Evolutionary conservation across 371 early-diverging fungal species (phyloP).

Genomic region (Mortierella sp.): DNA sequence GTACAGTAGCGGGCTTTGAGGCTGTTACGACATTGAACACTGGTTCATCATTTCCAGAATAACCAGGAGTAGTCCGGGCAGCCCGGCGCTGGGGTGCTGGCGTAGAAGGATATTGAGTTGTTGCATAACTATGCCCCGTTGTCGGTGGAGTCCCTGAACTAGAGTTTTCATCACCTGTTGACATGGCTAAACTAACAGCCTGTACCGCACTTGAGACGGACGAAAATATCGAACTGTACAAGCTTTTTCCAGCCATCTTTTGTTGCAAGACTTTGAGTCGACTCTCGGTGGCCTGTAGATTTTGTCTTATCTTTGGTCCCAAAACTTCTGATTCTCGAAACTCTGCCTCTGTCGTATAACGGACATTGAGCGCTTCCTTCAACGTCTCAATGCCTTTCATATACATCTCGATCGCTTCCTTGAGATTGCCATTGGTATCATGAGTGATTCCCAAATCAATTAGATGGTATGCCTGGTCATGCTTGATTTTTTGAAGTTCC

Average conservation of each 20-base stretch:
- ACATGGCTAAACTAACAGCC: constrained; percentile 28
- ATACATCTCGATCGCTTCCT: constrained; percentile 35
- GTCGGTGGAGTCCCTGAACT: constrained; percentile 7
- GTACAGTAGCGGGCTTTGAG: constrained; percentile 10
- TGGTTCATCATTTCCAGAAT: constrained; percentile 24
- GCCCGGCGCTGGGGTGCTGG: constrained; percentile 15
- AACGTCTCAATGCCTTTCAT: constrained; percentile 17
- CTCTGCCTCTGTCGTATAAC: constrained; percentile 38
- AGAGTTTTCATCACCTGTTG: constrained; percentile 11
- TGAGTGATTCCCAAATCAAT: constrained; percentile 32
- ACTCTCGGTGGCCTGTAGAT: constrained; percentile 56
- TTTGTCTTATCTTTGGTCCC: constrained; percentile 60
- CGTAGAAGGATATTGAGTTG: background rate
- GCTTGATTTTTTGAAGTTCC: constrained; percentile 26
- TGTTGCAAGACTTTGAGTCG: constrained; percentile 44
- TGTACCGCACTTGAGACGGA: constrained; percentile 38
- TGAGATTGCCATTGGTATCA: constrained; percentile 26
- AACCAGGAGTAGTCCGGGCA: constrained; percentile 7
- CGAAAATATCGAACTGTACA: constrained; percentile 12
- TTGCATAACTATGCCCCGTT: background rate
- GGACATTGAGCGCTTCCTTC: constrained; percentile 49
- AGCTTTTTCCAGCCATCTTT: background rate
- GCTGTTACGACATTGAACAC: constrained; percentile 34
- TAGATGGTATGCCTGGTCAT: constrained; percentile 37
- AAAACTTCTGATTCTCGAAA: constrained; percentile 53